Conservation (phyloP, 1,139 yeast species). For the Zygosaccharomyces sapae region DNA sequence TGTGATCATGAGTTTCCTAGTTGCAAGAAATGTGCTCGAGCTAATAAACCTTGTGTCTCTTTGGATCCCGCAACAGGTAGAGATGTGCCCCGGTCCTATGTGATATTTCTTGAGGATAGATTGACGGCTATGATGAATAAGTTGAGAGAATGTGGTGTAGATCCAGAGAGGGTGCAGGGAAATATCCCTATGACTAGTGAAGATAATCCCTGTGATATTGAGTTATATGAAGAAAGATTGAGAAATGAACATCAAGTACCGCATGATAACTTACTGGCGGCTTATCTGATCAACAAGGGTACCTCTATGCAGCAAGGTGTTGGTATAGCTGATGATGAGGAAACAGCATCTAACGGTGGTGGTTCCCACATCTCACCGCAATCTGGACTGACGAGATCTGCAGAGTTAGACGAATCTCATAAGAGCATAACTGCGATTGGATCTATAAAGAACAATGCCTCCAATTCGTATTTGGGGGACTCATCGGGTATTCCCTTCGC, state of each 20-base stretch:
- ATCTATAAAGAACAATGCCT: conserved; percentile 30
- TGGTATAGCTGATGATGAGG: conserved; percentile 6
- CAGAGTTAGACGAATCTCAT: conserved; percentile 26
- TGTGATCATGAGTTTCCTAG: conserved; percentile 83
- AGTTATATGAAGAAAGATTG: conserved; percentile 19
- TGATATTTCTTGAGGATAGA: conserved; percentile 65
- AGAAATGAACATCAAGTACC: conserved; percentile 20
- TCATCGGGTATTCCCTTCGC: conserved; percentile 70
- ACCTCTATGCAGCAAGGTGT: conserved; percentile 24
- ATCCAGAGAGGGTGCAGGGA: conserved; percentile 26
- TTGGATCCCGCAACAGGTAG: conserved; percentile 85
- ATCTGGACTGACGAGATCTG: conserved; percentile 7
- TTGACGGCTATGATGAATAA: conserved; percentile 52
- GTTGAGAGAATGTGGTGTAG: conserved; percentile 44
- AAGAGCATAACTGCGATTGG: conserved; percentile 23
- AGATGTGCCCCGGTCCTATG: conserved; percentile 77
- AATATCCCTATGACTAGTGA: conserved; percentile 27
- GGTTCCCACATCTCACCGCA: background rate
- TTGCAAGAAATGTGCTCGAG: conserved; percentile 66
- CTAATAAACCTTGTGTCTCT: conserved; percentile 72
- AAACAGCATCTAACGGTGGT: background rate
- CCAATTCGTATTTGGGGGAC: conserved; percentile 47
- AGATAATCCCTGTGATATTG: conserved; percentile 26
- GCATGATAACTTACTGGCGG: conserved; percentile 21
- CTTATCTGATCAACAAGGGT: conserved; percentile 26